phyloP scores from a whole-genome alignment of 169 alveolate species.

The Eimeria tenella region DNA sequence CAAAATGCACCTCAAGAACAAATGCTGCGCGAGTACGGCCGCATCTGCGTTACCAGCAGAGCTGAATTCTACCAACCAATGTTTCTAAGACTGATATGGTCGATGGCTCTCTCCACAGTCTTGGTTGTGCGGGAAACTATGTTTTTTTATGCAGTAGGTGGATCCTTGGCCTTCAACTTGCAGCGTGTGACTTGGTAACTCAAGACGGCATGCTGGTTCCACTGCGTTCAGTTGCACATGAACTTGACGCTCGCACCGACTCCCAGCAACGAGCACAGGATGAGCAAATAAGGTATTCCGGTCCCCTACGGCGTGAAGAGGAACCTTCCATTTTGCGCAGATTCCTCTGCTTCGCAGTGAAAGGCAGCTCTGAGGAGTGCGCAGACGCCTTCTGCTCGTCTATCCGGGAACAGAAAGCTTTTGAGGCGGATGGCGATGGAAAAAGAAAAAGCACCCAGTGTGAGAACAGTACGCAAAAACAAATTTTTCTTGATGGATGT shows the following conservation, averaged over 20 bases:
- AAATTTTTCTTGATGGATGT: background rate
- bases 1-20: background rate
- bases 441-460: background rate
- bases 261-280: background rate
- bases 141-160: constrained; percentile 38
- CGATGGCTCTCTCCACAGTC: background rate
- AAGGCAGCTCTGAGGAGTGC: background rate
- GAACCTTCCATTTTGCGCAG: background rate
- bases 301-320: background rate
- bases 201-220: constrained; percentile 58
- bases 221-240: background rate
- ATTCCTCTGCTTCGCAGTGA: background rate
- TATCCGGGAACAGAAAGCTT: background rate
- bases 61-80: background rate
- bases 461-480: background rate
- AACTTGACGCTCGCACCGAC: constrained; percentile 18
- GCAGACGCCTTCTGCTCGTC: background rate
- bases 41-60: background rate
- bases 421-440: background rate
- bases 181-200: constrained; percentile 65
- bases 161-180: constrained; percentile 61
- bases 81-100: background rate
- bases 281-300: background rate
- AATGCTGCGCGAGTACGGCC: constrained; percentile 43
- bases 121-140: background rate